phyloP scores from a whole-genome alignment of 345 rosid species.

The Boechera divaricarpa region DNA sequence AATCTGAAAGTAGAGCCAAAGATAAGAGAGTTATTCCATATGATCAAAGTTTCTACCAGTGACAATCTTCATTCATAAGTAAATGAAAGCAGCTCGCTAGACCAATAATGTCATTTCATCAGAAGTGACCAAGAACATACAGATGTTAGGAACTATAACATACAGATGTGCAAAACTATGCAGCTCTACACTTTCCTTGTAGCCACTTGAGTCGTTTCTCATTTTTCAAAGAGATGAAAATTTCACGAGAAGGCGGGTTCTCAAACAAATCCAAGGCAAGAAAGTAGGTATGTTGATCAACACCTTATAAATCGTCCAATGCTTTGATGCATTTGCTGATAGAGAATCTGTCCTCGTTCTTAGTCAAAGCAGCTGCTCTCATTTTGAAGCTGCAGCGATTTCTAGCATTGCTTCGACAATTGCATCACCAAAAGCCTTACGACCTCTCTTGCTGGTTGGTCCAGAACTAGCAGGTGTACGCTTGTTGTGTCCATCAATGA shows the following conservation, averaged over 20 bases:
- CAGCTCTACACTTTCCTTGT: constrained; percentile 63
- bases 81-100: background rate
- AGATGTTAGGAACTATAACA: background rate
- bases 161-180: constrained; percentile 22
- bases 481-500: constrained; percentile 34
- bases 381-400: constrained; percentile 81
- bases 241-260: constrained; percentile 70
- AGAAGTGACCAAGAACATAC: constrained; percentile 7
- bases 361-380: constrained; percentile 75
- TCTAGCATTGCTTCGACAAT: constrained; percentile 92
- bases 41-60: constrained; percentile 8
- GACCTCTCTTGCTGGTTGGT: constrained; percentile 60
- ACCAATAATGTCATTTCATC: constrained; percentile 8
- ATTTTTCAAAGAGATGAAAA: constrained; percentile 67
- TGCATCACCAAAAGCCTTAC: constrained; percentile 81
- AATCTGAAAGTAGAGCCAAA: constrained; percentile 54
- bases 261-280: constrained; percentile 81
- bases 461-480: constrained; percentile 32
- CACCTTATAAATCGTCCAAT: constrained; percentile 77
- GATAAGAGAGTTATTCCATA: constrained; percentile 21
- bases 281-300: constrained; percentile 69
- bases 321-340: constrained; percentile 87
- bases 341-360: constrained; percentile 73
- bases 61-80: constrained; percentile 19
- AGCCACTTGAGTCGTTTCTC: constrained; percentile 80